Evolutionary conservation across 2,329 filamentous ascomycete species (phyloP).

Genomic region (Bipolaris sorokiniana): DNA sequence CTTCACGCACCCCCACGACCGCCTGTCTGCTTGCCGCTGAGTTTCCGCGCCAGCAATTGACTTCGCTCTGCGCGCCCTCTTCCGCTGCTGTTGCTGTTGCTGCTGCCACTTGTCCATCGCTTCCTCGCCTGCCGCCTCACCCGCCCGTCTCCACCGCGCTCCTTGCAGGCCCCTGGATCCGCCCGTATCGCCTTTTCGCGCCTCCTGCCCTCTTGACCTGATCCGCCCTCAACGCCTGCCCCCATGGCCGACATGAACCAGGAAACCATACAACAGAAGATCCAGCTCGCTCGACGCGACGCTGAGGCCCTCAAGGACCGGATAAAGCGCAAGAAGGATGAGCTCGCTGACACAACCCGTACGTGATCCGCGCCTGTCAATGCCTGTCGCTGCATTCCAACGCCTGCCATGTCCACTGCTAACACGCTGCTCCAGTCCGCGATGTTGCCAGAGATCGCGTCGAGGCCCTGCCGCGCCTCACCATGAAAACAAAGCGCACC

Average conservation of each 20-base stretch:
- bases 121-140: constrained; percentile 19
- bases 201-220: constrained; percentile 20
- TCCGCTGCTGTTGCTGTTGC: constrained; percentile 27
- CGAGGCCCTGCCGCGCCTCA: constrained; percentile 87
- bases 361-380: constrained; percentile 55
- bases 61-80: constrained; percentile 31
- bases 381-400: constrained; percentile 1
- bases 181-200: constrained; percentile 33
- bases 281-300: constrained; percentile 97
- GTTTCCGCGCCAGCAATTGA: constrained; percentile 38
- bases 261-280: constrained; percentile 63
- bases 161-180: constrained; percentile 46
- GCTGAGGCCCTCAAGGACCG: constrained; percentile 96
- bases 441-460: constrained; percentile 91
- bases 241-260: constrained; percentile 58
- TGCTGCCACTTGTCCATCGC: constrained; percentile 13
- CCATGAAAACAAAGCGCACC: constrained; percentile 97
- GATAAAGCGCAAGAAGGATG: constrained; percentile 99
- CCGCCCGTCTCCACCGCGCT: constrained; percentile 35
- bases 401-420: constrained; percentile 23
- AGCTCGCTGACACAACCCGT: constrained; percentile 97
- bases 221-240: constrained; percentile 14
- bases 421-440: constrained; percentile 68
- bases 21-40: constrained; percentile 11
- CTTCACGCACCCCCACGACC: constrained; percentile 22